These are phyloP conservation scores for Ananas comosus DNA, from an alignment of 176 grass and related monocot genomes.

Conservation along the genomic window DNA sequence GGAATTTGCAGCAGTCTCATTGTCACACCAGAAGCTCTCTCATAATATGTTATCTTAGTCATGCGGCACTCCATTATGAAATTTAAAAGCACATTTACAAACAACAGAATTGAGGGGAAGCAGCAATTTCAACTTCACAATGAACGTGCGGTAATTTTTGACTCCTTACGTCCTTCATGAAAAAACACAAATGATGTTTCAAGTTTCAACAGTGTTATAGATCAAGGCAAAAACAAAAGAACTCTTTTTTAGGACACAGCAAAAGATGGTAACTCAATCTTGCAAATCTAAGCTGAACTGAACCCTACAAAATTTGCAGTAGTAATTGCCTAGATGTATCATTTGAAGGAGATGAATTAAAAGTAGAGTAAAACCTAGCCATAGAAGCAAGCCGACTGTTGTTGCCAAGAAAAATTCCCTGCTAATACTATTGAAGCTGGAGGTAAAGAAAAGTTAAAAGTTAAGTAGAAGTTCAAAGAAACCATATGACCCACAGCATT, in stretches of 20 bases:
- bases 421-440: slow-evolving; percentile 73
- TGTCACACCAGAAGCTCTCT: background rate
- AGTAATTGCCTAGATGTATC: background rate
- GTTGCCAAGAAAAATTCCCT: slow-evolving; percentile 81
- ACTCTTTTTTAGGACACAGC: no score
- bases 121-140: no score
- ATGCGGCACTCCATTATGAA: no score
- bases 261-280: background rate
- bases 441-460: slow-evolving; percentile 9
- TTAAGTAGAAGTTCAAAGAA: slow-evolving; percentile 10
- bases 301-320: background rate
- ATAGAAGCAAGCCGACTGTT: slow-evolving; percentile 47
- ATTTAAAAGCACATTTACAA: no score
- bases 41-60: no score
- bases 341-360: background rate
- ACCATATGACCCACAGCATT: background rate
- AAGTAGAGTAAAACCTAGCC: slow-evolving; percentile 54
- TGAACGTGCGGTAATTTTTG: no score
- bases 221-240: no score
- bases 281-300: background rate
- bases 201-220: no score
- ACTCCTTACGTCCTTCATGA: no score
- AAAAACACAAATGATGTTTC: no score
- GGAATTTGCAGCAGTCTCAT: background rate
- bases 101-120: no score